Percentiles rank a stretch among this genome's conserved stretches.
Conservation (phyloP, 805 yeast genomes). For the Torulaspora indica region DNA sequence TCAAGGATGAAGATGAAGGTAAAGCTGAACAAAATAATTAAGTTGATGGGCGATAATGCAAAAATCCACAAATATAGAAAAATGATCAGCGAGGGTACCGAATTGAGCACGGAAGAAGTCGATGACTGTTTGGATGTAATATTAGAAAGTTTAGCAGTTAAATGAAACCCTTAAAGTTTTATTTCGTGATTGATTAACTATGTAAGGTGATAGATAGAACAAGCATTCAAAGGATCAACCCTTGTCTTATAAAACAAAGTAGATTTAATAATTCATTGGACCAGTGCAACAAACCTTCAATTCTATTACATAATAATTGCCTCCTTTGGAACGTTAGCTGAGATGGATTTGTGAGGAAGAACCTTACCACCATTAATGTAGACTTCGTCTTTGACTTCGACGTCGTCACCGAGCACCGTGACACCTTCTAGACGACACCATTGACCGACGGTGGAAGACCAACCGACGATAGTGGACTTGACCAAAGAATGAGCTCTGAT, state of each 20-base stretch:
- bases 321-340: slow-evolving; percentile 94
- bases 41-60: slow-evolving; percentile 38
- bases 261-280: slow-evolving; percentile 1
- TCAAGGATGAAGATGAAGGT: slow-evolving; percentile 42
- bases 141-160: slow-evolving; percentile 28
- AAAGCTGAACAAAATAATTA: slow-evolving; percentile 37
- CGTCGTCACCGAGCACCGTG: slow-evolving; percentile 98
- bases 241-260: slow-evolving; percentile 8
- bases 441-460: slow-evolving; percentile 97
- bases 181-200: slow-evolving; percentile 4
- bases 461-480: slow-evolving; percentile 95
- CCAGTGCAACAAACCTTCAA: slow-evolving; percentile 1
- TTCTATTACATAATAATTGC: slow-evolving; percentile 86
- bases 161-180: slow-evolving; percentile 3
- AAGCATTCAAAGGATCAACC: slow-evolving; percentile 13
- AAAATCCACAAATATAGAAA: slow-evolving; percentile 64
- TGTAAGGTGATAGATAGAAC: slow-evolving; percentile 8
- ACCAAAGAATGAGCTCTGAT: slow-evolving; percentile 98
- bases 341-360: slow-evolving; percentile 95
- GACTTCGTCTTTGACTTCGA: slow-evolving; percentile 95
- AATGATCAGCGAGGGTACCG: slow-evolving; percentile 64
- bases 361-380: slow-evolving; percentile 99
- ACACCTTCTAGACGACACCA: slow-evolving; percentile 99
- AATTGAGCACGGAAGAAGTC: slow-evolving; percentile 60
- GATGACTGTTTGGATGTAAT: slow-evolving; percentile 64